A percentile compares a stretch with the other conserved stretches of the same genome.
These are phyloP conservation scores for Coniochaeta hoffmannii DNA, from an alignment of 2,329 filamentous ascomycete genomes.

Conservation along the genomic window DNA sequence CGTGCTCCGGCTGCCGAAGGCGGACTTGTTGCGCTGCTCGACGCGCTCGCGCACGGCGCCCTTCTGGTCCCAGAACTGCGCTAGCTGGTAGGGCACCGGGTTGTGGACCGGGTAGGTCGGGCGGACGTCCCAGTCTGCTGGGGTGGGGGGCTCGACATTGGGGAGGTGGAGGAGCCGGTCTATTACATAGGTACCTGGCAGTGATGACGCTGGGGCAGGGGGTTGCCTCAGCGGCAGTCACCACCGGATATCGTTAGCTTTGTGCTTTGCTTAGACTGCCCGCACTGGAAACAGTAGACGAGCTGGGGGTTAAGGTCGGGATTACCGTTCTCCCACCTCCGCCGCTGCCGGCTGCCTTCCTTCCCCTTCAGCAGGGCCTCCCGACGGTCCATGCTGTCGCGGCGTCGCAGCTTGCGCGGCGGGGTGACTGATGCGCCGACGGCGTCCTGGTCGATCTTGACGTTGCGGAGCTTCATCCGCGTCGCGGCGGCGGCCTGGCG, in stretches of 20 bases:
- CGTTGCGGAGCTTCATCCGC: constrained; percentile 16
- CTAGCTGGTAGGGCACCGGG: constrained; percentile 83
- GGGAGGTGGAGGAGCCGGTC: constrained; percentile 84
- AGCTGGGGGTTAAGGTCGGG: constrained; percentile 7
- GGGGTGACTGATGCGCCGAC: constrained; percentile 19
- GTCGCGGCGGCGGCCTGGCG: constrained; percentile 14
- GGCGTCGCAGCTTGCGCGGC: constrained; percentile 36
- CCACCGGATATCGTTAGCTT: neutral
- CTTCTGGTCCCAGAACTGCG: constrained; percentile 67
- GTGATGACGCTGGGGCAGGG: neutral
- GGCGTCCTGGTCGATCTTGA: constrained; percentile 12
- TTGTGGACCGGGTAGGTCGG: constrained; percentile 72
- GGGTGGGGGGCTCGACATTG: constrained; percentile 72
- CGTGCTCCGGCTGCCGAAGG: constrained; percentile 14
- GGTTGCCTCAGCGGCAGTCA: too few species aligned
- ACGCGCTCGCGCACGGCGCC: constrained; percentile 39
- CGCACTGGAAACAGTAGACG: neutral
- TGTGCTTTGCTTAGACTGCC: neutral
- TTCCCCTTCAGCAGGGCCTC: constrained; percentile 82
- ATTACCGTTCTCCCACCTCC: constrained; percentile 92
- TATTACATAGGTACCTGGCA: constrained; percentile 26
- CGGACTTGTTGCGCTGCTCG: constrained; percentile 29
- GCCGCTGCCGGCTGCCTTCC: constrained; percentile 77
- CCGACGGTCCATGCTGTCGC: constrained; percentile 53
- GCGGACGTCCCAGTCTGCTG: constrained; percentile 73